Conservation (phyloP, 768 basidiomycete species). For the Kondoa subrosea region DNA sequence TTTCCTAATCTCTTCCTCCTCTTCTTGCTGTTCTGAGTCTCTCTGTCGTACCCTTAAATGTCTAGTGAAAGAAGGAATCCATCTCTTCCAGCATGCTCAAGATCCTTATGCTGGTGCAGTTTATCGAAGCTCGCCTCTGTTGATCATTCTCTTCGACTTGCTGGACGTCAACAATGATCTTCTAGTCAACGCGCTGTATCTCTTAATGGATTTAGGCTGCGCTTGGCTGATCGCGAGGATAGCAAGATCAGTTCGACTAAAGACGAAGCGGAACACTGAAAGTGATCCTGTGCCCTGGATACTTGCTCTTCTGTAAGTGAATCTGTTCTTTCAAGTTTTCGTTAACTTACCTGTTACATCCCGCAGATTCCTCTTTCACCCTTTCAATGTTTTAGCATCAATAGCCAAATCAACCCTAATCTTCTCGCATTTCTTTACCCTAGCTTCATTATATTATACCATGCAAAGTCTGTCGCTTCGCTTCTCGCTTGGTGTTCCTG, state of each 20-base stretch:
- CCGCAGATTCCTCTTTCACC: constrained; percentile 68
- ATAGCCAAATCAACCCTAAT: constrained; percentile 66
- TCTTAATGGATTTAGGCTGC: constrained; percentile 55
- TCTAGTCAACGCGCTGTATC: neutral
- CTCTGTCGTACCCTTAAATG: neutral
- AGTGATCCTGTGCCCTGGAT: constrained; percentile 40
- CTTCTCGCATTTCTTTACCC: constrained; percentile 56
- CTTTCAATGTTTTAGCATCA: constrained; percentile 63
- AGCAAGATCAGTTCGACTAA: constrained; percentile 43
- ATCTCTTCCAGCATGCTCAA: constrained; percentile 55
- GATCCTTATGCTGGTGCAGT: constrained; percentile 75
- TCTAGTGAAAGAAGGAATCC: constrained; percentile 76
- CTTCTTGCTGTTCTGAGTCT: neutral
- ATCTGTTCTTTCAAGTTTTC: neutral
- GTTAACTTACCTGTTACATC: constrained; percentile 12
- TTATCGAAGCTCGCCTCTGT: constrained; percentile 35
- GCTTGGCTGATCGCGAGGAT: constrained; percentile 51
- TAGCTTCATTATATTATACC: constrained; percentile 55
- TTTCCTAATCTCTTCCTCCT: neutral
- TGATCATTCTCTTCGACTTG: neutral
- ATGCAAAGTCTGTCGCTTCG: constrained; percentile 40
- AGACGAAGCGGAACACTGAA: constrained; percentile 43
- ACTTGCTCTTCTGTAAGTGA: constrained; percentile 53
- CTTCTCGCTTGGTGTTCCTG: no score
- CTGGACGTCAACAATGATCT: neutral